These are phyloP conservation scores for Agaricus sinodeliciosus DNA, from an alignment of 768 basidiomycete species.

Conservation along the genomic window DNA sequence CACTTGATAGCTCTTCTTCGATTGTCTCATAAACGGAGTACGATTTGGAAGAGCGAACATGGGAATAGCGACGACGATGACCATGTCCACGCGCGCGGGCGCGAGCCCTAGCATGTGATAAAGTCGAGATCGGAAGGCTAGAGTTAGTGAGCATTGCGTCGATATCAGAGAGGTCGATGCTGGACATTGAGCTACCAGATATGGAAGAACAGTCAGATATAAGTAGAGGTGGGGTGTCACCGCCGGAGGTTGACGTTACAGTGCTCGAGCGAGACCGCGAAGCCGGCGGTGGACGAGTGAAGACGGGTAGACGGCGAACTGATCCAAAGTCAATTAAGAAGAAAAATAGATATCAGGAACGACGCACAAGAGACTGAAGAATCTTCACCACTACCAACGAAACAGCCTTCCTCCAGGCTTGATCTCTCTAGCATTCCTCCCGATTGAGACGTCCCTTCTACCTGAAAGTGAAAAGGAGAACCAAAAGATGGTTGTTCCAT, in stretches of 20 bases:
- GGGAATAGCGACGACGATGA: slow-evolving; percentile 65
- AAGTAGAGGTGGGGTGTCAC: slow-evolving; percentile 67
- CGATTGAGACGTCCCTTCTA: slow-evolving; percentile 62
- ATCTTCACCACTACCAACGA: slow-evolving; percentile 66
- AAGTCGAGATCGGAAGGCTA: slow-evolving; percentile 42
- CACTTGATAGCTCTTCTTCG: slow-evolving; percentile 53
- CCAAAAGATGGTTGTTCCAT: slow-evolving; percentile 63
- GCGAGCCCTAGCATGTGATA: slow-evolving; percentile 35
- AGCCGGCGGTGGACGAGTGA: slow-evolving; percentile 49
- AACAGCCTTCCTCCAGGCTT: slow-evolving; percentile 59
- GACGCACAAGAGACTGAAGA: slow-evolving; percentile 43
- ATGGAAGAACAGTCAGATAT: slow-evolving; percentile 61
- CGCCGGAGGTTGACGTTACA: slow-evolving; percentile 59
- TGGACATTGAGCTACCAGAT: slow-evolving; percentile 70
- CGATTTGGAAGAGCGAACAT: slow-evolving; percentile 52
- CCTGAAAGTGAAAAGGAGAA: slow-evolving; percentile 62
- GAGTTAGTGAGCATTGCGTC: slow-evolving; percentile 49
- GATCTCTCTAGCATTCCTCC: slow-evolving; percentile 57
- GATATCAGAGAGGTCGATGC: slow-evolving; percentile 64
- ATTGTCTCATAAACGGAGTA: slow-evolving; percentile 74
- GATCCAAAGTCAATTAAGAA: slow-evolving; percentile 13
- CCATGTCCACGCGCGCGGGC: slow-evolving; percentile 55
- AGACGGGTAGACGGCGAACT: slow-evolving; percentile 48
- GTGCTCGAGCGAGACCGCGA: slow-evolving; percentile 62
- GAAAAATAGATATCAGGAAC: background rate